Evolutionary conservation across 2,329 filamentous ascomycete species (phyloP), one percentile per base, ranked within the genome.

Genomic region (Trichoderma semiorbis): DNA sequence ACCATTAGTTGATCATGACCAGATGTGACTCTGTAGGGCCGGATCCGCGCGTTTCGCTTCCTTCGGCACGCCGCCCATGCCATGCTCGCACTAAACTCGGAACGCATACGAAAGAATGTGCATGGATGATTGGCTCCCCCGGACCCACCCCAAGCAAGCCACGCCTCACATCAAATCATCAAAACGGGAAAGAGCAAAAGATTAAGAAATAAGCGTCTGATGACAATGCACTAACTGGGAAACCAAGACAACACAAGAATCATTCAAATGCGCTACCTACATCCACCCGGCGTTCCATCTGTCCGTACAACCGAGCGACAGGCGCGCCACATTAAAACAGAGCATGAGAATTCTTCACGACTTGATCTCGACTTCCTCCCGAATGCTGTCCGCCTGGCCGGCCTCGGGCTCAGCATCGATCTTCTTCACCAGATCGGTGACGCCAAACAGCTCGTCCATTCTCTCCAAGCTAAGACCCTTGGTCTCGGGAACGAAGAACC

Each of bases 401-500:
- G 70, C 70, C 75, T 79, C 79, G 1, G 78, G 75, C 74, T 82
- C 79, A 7, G 77, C 75, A 12, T 81, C 77, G 6, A 78, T 69
- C 72, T 79, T 74, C 75, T 79, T 79, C 32, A 67, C 74, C 30
- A 73, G 43, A 72, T 88, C 86, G 5, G 86, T 87, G 63, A 90
- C 84, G 60, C 89, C 89, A 78, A 91, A 91, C 18, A 91, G 82
- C 75, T 90, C 88, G 77, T 91, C 88, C 88, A 91, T 91, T 79
- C 86, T 87, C 80, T 92, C 89, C 72, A 91, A 83, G 57, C 83
- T 83, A 72, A 86, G 77, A 43, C 91, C 91, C 83, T 93, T 93
- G 12, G 91, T 93, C 81, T 93, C 91, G 0, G 91, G 91, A 21
- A 92, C 85, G 73, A 90, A 86, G 83, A 91, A 89, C 84, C 85